phyloP scores from a whole-genome alignment of 73 alveolate species.

The Loxodes magnus region DNA sequence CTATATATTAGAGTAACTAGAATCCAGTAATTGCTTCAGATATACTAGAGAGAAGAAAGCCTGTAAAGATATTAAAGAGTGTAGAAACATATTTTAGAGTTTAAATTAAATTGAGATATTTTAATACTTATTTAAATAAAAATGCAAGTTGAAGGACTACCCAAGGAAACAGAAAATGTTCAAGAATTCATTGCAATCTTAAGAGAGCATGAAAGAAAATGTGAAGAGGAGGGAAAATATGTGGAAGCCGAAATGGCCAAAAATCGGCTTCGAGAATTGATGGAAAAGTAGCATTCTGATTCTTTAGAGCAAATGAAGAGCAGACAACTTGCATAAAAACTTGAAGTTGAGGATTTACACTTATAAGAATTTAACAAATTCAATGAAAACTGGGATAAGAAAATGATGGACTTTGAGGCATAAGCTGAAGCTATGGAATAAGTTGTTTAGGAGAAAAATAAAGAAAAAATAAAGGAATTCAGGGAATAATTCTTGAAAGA shows the following conservation, averaged over 20 bases:
- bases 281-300: slow-evolving; percentile 13
- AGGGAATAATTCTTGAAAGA: slow-evolving; percentile 11
- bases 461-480: slow-evolving; percentile 18
- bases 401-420: slow-evolving; percentile 9
- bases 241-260: slow-evolving; percentile 33
- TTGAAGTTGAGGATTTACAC: slow-evolving; percentile 29
- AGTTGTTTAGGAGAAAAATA: slow-evolving; percentile 13
- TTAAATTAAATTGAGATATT: too few species aligned
- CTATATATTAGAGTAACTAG: too few species aligned
- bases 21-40: too few species aligned
- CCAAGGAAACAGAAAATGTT: background rate
- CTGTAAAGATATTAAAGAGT: too few species aligned
- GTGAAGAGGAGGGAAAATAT: slow-evolving; percentile 31
- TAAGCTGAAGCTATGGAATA: background rate
- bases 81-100: too few species aligned
- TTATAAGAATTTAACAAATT: slow-evolving; percentile 15
- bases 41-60: too few species aligned
- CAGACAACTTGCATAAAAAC: slow-evolving; percentile 14
- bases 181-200: slow-evolving; percentile 1
- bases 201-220: slow-evolving; percentile 22
- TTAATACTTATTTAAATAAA: background rate
- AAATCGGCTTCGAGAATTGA: slow-evolving; percentile 24
- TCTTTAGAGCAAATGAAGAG: slow-evolving; percentile 12
- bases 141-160: background rate
- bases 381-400: too few species aligned